phyloP scores from a whole-genome alignment of 2,329 filamentous ascomycete species.

The Fusarium euwallaceae region DNA sequence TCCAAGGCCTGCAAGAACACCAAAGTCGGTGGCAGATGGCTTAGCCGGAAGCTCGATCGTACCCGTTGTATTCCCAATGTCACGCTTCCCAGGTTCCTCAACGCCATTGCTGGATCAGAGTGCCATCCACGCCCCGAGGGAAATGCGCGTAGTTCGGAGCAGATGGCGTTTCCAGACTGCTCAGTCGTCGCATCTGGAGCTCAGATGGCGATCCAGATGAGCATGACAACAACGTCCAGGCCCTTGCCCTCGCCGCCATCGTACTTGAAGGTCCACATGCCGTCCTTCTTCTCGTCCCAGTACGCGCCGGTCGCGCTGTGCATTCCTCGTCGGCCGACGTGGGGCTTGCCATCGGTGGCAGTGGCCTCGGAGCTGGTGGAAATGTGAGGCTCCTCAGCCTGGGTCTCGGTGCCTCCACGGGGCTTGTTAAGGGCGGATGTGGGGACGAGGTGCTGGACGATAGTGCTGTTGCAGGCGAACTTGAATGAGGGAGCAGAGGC shows the following conservation, averaged over 20 bases:
- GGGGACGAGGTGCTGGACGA: constrained; percentile 90
- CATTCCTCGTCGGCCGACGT: constrained; percentile 89
- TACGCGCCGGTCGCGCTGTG: constrained; percentile 87
- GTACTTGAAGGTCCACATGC: constrained; percentile 91
- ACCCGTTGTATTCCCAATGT: constrained; percentile 43
- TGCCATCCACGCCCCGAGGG: constrained; percentile 35
- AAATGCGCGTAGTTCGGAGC: constrained; percentile 24
- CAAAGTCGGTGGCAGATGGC: constrained; percentile 36
- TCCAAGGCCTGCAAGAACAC: constrained; percentile 46
- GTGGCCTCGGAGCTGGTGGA: constrained; percentile 67
- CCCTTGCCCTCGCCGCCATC: constrained; percentile 76
- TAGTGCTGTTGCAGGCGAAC: constrained; percentile 97
- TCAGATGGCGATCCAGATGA: constrained; percentile 83
- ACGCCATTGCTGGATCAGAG: constrained; percentile 47
- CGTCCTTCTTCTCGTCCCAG: constrained; percentile 92
- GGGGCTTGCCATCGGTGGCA: constrained; percentile 74
- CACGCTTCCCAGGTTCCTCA: constrained; percentile 46
- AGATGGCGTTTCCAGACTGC: constrained; percentile 12
- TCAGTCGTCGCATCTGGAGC: constrained; percentile 1
- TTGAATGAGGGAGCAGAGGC: constrained; percentile 79
- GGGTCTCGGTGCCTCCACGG: constrained; percentile 62
- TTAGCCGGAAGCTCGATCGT: constrained; percentile 42
- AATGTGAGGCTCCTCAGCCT: constrained; percentile 64
- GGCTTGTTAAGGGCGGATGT: constrained; percentile 74
- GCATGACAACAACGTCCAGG: constrained; percentile 77